Percentiles rank a stretch among this genome's conserved stretches.
Evolutionary conservation across 2,329 filamentous ascomycete species (phyloP).

Genomic region (Lasiodiplodia theobromae): DNA sequence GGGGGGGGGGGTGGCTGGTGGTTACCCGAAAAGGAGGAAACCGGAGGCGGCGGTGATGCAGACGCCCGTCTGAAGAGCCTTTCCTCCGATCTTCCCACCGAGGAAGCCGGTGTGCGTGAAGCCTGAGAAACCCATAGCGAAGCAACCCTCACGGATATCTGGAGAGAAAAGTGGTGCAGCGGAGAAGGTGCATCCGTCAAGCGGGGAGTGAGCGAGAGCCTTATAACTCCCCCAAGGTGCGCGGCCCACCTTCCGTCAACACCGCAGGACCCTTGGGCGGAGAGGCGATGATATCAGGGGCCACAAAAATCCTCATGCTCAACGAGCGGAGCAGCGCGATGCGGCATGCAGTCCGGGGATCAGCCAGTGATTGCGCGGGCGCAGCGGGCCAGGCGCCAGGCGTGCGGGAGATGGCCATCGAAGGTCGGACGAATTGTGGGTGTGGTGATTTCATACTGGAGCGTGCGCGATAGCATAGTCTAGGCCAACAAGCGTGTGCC

Average conservation of each 20-base stretch:
- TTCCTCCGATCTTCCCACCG: slow-evolving; percentile 33
- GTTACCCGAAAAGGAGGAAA: slow-evolving; percentile 56
- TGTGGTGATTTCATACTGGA: slow-evolving; percentile 30
- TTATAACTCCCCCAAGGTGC: slow-evolving; percentile 12
- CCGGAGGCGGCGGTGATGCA: slow-evolving; percentile 55
- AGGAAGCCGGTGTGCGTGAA: slow-evolving; percentile 27
- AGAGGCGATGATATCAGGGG: slow-evolving; percentile 26
- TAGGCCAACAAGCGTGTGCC: neutral
- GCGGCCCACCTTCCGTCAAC: slow-evolving; percentile 24
- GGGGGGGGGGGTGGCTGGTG: too few relatives aligned
- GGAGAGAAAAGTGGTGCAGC: neutral
- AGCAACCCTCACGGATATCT: neutral
- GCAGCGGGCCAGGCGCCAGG: neutral
- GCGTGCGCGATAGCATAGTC: slow-evolving; percentile 7
- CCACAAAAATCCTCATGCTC: slow-evolving; percentile 9
- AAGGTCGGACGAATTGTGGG: slow-evolving; percentile 24
- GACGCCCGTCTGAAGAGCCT: slow-evolving; percentile 42
- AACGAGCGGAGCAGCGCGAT: neutral
- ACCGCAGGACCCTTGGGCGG: slow-evolving; percentile 19
- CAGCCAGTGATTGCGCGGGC: neutral
- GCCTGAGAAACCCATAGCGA: slow-evolving; percentile 27
- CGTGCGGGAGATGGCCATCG: slow-evolving; percentile 16
- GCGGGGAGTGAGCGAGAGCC: neutral
- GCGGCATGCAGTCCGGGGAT: neutral
- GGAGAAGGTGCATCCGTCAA: neutral